A percentile compares a stretch with the other conserved stretches of the same genome.
These are phyloP conservation scores for Chalciporus sphaerocephalus DNA, from an alignment of 768 basidiomycete genomes.

Conservation along the genomic window DNA sequence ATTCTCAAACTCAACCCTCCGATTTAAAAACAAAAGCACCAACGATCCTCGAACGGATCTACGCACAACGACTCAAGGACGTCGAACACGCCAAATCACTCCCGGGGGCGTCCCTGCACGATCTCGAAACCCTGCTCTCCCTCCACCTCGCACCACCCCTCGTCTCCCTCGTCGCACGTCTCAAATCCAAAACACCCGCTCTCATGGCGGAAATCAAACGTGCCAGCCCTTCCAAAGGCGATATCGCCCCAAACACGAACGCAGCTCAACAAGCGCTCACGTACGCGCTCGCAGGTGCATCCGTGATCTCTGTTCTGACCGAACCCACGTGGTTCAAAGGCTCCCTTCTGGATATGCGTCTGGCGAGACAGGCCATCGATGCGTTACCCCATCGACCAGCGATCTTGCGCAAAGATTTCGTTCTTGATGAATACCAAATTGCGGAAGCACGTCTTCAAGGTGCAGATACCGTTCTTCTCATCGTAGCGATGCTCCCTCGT, in stretches of 20 bases:
- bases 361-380: slow-evolving; percentile 82
- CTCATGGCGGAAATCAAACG: slow-evolving; percentile 97
- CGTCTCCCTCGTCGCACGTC: slow-evolving; percentile 67
- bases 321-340: slow-evolving; percentile 99
- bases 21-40: slow-evolving; percentile 25
- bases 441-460: slow-evolving; percentile 92
- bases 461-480: slow-evolving; percentile 93
- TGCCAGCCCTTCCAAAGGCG: slow-evolving; percentile 93
- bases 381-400: slow-evolving; percentile 87
- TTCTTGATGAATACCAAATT: slow-evolving; percentile 92
- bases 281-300: slow-evolving; percentile 92
- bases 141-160: slow-evolving; percentile 82
- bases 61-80: slow-evolving; percentile 77
- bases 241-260: slow-evolving; percentile 78
- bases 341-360: slow-evolving; percentile 85
- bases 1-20: background rate
- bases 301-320: slow-evolving; percentile 94
- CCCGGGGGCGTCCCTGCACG: slow-evolving; percentile 70
- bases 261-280: slow-evolving; percentile 83
- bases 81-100: slow-evolving; percentile 71
- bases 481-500: slow-evolving; percentile 90
- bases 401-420: slow-evolving; percentile 95
- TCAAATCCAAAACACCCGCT: slow-evolving; percentile 47
- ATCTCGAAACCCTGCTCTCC: slow-evolving; percentile 72
- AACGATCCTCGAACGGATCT: slow-evolving; percentile 55